Percentiles rank a stretch among this genome's conserved stretches.
These are phyloP conservation scores for Aphanomyces stellatus DNA, from an alignment of 352 stramenopile species.

Conservation along the genomic window DNA sequence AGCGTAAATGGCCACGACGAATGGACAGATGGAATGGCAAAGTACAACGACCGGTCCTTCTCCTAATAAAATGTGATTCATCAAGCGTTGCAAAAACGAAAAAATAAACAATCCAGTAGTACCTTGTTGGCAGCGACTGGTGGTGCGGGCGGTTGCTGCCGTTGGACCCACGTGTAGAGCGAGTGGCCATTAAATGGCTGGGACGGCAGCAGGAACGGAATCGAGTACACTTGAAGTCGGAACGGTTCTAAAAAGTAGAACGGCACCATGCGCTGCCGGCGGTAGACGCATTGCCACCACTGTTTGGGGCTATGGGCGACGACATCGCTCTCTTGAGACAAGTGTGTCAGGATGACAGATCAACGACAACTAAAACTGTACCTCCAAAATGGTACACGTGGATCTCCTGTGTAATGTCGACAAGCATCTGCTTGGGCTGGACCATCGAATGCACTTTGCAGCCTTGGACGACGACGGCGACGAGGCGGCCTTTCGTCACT, in stretches of 20 bases:
- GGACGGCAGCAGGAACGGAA: slow-evolving; percentile 6
- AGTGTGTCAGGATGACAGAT: not conserved
- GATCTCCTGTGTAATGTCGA: not conserved
- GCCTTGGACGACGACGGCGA: not conserved
- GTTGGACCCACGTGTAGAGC: slow-evolving; percentile 6
- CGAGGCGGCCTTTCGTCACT: not conserved
- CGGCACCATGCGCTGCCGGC: slow-evolving; percentile 7
- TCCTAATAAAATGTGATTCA: not conserved
- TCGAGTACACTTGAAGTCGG: not conserved
- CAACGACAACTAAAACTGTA: not conserved
- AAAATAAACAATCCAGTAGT: not conserved
- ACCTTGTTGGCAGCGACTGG: not conserved
- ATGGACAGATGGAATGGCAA: not conserved
- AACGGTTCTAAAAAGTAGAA: slow-evolving; percentile 19
- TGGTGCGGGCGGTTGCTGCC: not conserved
- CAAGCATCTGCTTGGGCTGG: slow-evolving; percentile 1
- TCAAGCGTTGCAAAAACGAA: not conserved
- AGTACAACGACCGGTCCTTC: slow-evolving; percentile 1
- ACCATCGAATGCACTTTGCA: not conserved
- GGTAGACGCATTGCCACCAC: slow-evolving; percentile 3
- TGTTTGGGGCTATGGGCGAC: not conserved
- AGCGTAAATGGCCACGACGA: slow-evolving; percentile 5
- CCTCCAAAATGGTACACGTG: not conserved
- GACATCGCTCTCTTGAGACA: not conserved
- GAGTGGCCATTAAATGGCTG: not conserved